Base-by-base conservation (phyloP, 108 stramenopile species). In the Aurantiochytrium sp. region DNA sequence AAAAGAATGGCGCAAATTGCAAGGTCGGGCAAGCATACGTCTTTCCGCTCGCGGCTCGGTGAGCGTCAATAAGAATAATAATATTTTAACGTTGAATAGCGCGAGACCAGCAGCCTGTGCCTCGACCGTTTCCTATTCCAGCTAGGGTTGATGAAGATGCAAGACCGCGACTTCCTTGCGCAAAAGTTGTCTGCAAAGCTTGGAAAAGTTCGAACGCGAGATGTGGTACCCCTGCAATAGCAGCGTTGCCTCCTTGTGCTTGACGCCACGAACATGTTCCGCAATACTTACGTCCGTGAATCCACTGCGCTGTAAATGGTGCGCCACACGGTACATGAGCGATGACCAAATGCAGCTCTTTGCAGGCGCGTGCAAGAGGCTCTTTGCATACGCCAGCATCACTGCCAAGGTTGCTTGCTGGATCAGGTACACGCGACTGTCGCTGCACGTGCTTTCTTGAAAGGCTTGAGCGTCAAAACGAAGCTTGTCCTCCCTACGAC, bases 181-280 rank as follows among this genome's bases (percentile, higher is more conserved):
- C 2, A 69, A n/a, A 18, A 69, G 64, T 44, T 83, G 73, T 1
- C 73, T 25, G 49, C 44, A 47, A 6, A 83, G 23, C 73, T 83
- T 83, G 73, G 73, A 45, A n/a, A 83, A 83, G 28, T 83, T 83
- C 16, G 73, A 83, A 23, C 73, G 73, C 16, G 73, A 83, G 3
- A 83, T 83, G 73, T 83, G 73, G 51, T 83, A 83, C 12, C 73
- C 73, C 51, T 83, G 73, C 23, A 83, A 5, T 12, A 83, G 45
- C 43, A 83, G 73, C 16, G 73, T 83, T 12, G 73, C 73, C 73
- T 83, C 73, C 51, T 83, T 83, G 51, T 83, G 73, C 23, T 47
- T 23, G 73, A 83, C 73, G 4, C 73, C 73, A 5, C 51, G 49
- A 0, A 83, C 73, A 23, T 51, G 51, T 44, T 83, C 73, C 5